phyloP scores from a whole-genome alignment of 1,139 yeast genomes.

The Nakaseomyces bracarensis region DNA sequence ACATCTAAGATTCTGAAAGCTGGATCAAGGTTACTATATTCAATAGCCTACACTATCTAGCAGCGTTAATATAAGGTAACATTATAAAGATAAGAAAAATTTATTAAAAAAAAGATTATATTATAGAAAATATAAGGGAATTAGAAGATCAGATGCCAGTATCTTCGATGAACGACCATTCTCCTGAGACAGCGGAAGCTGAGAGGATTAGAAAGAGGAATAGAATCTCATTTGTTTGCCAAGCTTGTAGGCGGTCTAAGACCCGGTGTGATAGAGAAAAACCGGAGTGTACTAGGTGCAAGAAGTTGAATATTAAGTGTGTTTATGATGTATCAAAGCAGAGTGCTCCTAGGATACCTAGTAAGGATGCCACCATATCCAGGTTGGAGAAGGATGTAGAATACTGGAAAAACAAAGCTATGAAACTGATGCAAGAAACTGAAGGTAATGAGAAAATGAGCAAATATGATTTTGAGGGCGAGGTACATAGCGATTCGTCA shows the following conservation, averaged over 20 bases:
- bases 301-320: slow-evolving; percentile 19
- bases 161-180: background rate
- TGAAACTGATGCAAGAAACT: slow-evolving; percentile 7
- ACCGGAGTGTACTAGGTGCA: slow-evolving; percentile 23
- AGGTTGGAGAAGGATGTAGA: slow-evolving; percentile 23
- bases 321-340: slow-evolving; percentile 24
- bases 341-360: slow-evolving; percentile 24
- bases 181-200: background rate
- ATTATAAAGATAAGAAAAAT: background rate
- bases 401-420: slow-evolving; percentile 23
- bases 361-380: slow-evolving; percentile 25
- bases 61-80: too few species aligned
- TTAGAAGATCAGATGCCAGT: too few species aligned
- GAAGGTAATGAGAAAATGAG: background rate
- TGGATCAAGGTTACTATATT: too few species aligned
- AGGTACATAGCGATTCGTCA: background rate
- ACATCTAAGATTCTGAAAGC: too few species aligned
- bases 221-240: slow-evolving; percentile 25
- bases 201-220: slow-evolving; percentile 15
- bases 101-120: background rate
- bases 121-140: background rate
- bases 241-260: slow-evolving; percentile 23
- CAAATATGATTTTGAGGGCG: background rate
- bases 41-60: too few species aligned
- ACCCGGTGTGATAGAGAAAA: slow-evolving; percentile 27